A percentile compares a stretch with the other conserved stretches of the same genome.
These are phyloP conservation scores for Ophiostoma sp. DNA, from an alignment of 2,329 filamentous ascomycete species.

Conservation along the genomic window DNA sequence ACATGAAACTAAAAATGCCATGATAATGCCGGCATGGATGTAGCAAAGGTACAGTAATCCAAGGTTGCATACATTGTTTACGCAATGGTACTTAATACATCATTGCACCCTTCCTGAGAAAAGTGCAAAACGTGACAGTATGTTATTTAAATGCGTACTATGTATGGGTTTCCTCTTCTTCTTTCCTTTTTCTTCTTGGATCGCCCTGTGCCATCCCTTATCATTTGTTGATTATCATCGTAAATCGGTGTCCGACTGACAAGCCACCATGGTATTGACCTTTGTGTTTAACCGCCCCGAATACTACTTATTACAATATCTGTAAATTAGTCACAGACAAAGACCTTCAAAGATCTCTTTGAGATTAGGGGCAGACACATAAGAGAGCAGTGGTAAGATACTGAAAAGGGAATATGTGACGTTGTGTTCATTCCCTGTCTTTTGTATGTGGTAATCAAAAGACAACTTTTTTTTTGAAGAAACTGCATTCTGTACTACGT, in stretches of 20 bases:
- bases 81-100: too few species aligned
- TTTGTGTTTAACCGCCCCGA: neutral
- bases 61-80: neutral
- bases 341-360: neutral
- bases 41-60: neutral
- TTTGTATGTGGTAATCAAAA: neutral
- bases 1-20: neutral
- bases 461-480: neutral
- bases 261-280: neutral
- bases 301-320: too few species aligned
- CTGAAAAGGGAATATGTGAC: neutral
- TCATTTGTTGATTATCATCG: too few species aligned
- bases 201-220: too few species aligned
- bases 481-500: too few species aligned
- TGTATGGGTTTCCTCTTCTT: neutral
- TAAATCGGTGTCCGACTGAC: neutral
- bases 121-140: too few species aligned
- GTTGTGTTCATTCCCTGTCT: neutral
- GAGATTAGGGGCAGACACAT: neutral
- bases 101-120: too few species aligned
- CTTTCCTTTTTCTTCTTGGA: neutral
- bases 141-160: too few species aligned
- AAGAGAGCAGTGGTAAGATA: conserved; percentile 1
- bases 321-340: too few species aligned
- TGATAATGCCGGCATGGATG: neutral